A percentile compares a stretch with the other conserved stretches of the same genome.
phyloP scores from a whole-genome alignment of 163 green algal genomes.

The Chlorella variabilis region DNA sequence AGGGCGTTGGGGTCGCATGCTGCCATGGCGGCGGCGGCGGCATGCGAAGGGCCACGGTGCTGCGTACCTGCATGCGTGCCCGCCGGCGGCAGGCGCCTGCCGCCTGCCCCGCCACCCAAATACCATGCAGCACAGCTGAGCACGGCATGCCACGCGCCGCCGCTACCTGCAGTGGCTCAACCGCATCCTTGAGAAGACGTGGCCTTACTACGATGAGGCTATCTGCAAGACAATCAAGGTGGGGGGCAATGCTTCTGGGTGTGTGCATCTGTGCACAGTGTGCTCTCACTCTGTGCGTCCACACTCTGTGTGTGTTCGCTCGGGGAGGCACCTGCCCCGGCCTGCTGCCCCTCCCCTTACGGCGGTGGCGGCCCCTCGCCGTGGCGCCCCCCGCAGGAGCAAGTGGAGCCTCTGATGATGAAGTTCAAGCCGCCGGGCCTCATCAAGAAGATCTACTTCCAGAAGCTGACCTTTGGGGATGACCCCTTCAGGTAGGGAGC shows the following conservation, averaged over 20 bases:
- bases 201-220: slow-evolving; percentile 89
- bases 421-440: slow-evolving; percentile 71
- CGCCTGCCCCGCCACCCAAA: no score
- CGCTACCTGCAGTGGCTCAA: slow-evolving; percentile 81
- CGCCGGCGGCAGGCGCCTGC: no score
- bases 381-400: slow-evolving; percentile 33
- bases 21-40: no score
- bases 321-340: neutral
- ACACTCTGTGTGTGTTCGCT: no score
- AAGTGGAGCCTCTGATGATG: slow-evolving; percentile 72
- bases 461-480: slow-evolving; percentile 87
- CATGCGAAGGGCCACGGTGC: no score
- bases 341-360: neutral
- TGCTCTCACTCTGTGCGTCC: no score
- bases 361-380: no score
- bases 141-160: no score
- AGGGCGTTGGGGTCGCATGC: neutral
- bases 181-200: slow-evolving; percentile 76
- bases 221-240: slow-evolving; percentile 83
- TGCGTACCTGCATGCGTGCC: no score
- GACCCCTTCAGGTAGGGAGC: slow-evolving; percentile 69
- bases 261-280: no score
- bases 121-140: no score
- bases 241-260: neutral
- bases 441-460: slow-evolving; percentile 89